Conservation (phyloP, 768 basidiomycete species). For the Lactifluus rugatus region DNA sequence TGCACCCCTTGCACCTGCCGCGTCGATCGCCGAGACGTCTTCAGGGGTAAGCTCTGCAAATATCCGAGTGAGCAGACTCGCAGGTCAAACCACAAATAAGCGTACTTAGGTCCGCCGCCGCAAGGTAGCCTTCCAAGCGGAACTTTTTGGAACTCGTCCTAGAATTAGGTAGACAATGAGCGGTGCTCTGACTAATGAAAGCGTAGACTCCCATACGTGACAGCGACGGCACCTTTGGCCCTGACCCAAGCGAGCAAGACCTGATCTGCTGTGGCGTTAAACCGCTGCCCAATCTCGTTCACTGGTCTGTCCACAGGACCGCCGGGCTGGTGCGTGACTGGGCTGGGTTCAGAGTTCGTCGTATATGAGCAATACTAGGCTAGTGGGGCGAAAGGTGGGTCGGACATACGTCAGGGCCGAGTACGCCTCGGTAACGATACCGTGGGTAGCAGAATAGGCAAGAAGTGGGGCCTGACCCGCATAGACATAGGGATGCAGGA, state of each 20-base stretch:
- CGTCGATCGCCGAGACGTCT: constrained; percentile 48
- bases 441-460: constrained; percentile 45
- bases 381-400: neutral
- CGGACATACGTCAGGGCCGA: constrained; percentile 47
- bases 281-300: constrained; percentile 39
- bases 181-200: neutral
- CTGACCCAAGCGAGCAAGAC: constrained; percentile 65
- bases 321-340: constrained; percentile 47
- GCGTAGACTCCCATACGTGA: constrained; percentile 37
- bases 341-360: constrained; percentile 30
- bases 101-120: constrained; percentile 55
- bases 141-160: constrained; percentile 58
- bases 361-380: neutral
- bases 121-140: constrained; percentile 58
- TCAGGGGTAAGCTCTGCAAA: constrained; percentile 37
- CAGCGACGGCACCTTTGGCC: constrained; percentile 52
- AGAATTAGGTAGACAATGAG: neutral
- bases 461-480: constrained; percentile 43
- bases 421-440: constrained; percentile 66
- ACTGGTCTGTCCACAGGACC: constrained; percentile 58
- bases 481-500: constrained; percentile 63
- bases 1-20: constrained; percentile 40
- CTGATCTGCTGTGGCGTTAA: constrained; percentile 50
- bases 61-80: neutral
- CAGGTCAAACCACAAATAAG: neutral